Conservation (phyloP, 441 rosid species). For the Euphorbia schlechtendalii region DNA sequence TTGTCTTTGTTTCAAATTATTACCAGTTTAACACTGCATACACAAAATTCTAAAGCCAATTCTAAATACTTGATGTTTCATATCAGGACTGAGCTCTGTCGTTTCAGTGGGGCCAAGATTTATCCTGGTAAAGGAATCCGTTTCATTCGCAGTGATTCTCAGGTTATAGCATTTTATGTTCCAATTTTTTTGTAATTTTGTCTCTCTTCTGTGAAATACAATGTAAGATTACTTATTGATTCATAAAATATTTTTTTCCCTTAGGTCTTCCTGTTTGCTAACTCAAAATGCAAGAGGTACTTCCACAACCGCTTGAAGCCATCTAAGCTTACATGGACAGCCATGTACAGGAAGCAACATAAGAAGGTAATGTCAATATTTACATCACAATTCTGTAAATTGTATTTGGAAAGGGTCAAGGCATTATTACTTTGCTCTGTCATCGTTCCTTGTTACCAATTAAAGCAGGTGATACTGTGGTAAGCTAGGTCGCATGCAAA, state of each 20-base stretch:
- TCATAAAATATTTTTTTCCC: background rate
- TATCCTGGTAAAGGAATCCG: slow-evolving; percentile 54
- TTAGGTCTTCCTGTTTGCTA: slow-evolving; percentile 33
- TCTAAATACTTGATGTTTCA: background rate
- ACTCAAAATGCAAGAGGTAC: slow-evolving; percentile 41
- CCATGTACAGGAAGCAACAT: slow-evolving; percentile 32
- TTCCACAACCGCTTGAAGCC: slow-evolving; percentile 38
- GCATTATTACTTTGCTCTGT: too few relatives aligned
- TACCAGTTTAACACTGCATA: background rate
- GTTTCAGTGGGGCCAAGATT: slow-evolving; percentile 48
- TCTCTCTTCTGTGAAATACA: background rate
- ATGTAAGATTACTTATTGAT: background rate
- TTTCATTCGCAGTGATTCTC: slow-evolving; percentile 47
- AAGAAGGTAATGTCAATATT: slow-evolving; percentile 31
- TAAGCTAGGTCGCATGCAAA: too few relatives aligned
- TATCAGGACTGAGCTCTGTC: slow-evolving; percentile 48
- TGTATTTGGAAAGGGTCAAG: too few relatives aligned
- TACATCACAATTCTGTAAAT: too few relatives aligned
- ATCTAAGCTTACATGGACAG: slow-evolving; percentile 39
- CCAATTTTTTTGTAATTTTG: too few relatives aligned
- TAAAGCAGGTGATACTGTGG: too few relatives aligned
- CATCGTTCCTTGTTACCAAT: too few relatives aligned
- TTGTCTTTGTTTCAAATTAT: background rate
- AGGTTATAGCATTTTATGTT: too few relatives aligned
- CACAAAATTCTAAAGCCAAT: background rate